A percentile compares a stretch with the other conserved stretches of the same genome.
Conservation (phyloP, 768 basidiomycete species). For the Cystofilobasidium ferigula region DNA sequence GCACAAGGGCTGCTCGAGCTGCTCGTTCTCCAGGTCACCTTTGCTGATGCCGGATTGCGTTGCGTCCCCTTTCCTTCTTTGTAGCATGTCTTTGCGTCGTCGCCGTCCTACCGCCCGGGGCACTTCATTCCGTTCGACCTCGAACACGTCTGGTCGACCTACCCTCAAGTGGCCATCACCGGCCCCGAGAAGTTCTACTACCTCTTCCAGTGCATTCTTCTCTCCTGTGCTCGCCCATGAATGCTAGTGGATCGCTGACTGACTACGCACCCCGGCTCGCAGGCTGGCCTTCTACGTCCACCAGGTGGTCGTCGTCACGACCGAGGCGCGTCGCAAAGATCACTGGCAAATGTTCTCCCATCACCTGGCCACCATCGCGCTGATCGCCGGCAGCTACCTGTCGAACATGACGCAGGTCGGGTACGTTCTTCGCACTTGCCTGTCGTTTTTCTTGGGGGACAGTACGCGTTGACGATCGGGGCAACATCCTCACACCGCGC, state of each 20-base stretch:
- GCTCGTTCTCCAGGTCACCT: background rate
- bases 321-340: slow-evolving; percentile 83
- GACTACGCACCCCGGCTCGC: background rate
- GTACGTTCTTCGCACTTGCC: slow-evolving; percentile 1
- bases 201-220: slow-evolving; percentile 47
- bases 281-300: slow-evolving; percentile 75
- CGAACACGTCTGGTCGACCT: slow-evolving; percentile 15
- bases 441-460: background rate
- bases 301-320: slow-evolving; percentile 80
- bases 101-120: slow-evolving; percentile 18
- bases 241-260: background rate
- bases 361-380: slow-evolving; percentile 73
- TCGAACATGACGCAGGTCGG: slow-evolving; percentile 74
- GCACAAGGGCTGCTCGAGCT: too few relatives aligned
- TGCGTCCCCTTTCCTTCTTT: background rate
- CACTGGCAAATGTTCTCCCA: slow-evolving; percentile 94
- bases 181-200: slow-evolving; percentile 50
- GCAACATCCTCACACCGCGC: background rate
- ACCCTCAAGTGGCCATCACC: slow-evolving; percentile 16
- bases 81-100: slow-evolving; percentile 17
- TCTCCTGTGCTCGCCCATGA: background rate
- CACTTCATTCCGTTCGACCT: slow-evolving; percentile 23
- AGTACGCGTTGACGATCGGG: too few relatives aligned
- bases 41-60: background rate
- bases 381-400: slow-evolving; percentile 67